Conservation (phyloP, 2,329 filamentous ascomycete species). For the Aspergillus pseudoviridinutans region DNA sequence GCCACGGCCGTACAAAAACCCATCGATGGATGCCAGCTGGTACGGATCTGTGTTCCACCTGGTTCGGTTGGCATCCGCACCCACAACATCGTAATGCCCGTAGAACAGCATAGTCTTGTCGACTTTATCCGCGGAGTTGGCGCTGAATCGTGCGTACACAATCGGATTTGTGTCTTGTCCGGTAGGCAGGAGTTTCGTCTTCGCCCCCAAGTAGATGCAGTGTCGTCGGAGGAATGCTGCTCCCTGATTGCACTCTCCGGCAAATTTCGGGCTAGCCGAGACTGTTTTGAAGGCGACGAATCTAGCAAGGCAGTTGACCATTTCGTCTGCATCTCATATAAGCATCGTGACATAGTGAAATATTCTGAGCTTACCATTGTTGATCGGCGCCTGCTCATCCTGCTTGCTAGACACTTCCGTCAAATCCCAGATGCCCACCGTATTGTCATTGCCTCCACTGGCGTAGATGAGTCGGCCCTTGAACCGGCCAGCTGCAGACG, state of each 20-base stretch:
- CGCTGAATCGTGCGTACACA: conserved; percentile 84
- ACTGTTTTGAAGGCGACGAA: conserved; percentile 92
- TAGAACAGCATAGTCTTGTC: conserved; percentile 93
- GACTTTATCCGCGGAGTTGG: conserved; percentile 60
- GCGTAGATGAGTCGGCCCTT: conserved; percentile 78
- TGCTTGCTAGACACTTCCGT: conserved; percentile 51
- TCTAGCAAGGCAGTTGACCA: conserved; percentile 69
- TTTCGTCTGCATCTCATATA: conserved; percentile 45
- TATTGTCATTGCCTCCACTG: conserved; percentile 89
- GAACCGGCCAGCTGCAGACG: conserved; percentile 71
- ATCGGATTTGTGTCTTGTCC: conserved; percentile 79
- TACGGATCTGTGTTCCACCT: conserved; percentile 91
- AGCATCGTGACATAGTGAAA: background rate
- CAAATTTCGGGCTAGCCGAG: conserved; percentile 78
- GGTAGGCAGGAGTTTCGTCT: conserved; percentile 85
- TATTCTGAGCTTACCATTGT: conserved; percentile 47
- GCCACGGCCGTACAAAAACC: conserved; percentile 92
- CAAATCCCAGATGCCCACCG: conserved; percentile 83
- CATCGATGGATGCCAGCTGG: conserved; percentile 80
- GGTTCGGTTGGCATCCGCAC: conserved; percentile 74
- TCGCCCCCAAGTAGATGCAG: conserved; percentile 86
- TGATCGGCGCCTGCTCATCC: conserved; percentile 47
- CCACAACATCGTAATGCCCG: conserved; percentile 95
- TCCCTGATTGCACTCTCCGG: conserved; percentile 87
- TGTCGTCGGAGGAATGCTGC: conserved; percentile 86